These are phyloP conservation scores for Mycena olivaceomarginata DNA, from an alignment of 768 basidiomycete genomes.

Conservation along the genomic window DNA sequence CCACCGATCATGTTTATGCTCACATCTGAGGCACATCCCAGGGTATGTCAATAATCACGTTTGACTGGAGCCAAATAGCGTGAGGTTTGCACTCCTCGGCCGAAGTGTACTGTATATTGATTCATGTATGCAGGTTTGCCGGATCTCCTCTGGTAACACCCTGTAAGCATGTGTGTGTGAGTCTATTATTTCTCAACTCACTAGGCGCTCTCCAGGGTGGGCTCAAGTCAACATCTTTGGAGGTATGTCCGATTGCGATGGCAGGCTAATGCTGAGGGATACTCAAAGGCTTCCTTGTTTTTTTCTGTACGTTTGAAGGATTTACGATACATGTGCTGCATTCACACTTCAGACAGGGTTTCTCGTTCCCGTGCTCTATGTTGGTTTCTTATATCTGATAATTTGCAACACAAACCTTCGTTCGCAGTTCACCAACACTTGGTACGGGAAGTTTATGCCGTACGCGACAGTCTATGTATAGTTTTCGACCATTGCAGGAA, in stretches of 20 bases:
- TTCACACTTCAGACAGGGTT: conserved; percentile 52
- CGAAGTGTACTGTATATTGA: conserved; percentile 48
- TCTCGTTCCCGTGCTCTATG: conserved; percentile 57
- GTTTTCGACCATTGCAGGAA: too few relatives aligned
- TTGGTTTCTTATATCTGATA: conserved; percentile 18
- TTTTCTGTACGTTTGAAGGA: conserved; percentile 11
- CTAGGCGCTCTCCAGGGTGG: conserved; percentile 65
- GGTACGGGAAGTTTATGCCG: too few relatives aligned
- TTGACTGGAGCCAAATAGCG: conserved; percentile 75
- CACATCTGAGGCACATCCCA: not conserved
- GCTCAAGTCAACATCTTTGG: conserved; percentile 67
- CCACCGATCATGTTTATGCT: not conserved
- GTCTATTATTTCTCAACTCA: not conserved
- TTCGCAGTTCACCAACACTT: too few relatives aligned
- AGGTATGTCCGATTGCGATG: conserved; percentile 60
- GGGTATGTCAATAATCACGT: conserved; percentile 60
- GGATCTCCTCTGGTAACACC: conserved; percentile 75
- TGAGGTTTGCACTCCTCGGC: conserved; percentile 47
- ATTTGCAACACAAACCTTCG: too few relatives aligned
- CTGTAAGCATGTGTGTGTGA: conserved; percentile 51
- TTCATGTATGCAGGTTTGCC: conserved; percentile 44
- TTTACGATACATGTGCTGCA: not conserved
- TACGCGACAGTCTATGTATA: too few relatives aligned
- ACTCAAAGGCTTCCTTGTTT: conserved; percentile 39
- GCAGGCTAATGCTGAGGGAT: conserved; percentile 47